These are phyloP conservation scores for Harrya chromipes DNA, from an alignment of 768 basidiomycete genomes.

Conservation along the genomic window DNA sequence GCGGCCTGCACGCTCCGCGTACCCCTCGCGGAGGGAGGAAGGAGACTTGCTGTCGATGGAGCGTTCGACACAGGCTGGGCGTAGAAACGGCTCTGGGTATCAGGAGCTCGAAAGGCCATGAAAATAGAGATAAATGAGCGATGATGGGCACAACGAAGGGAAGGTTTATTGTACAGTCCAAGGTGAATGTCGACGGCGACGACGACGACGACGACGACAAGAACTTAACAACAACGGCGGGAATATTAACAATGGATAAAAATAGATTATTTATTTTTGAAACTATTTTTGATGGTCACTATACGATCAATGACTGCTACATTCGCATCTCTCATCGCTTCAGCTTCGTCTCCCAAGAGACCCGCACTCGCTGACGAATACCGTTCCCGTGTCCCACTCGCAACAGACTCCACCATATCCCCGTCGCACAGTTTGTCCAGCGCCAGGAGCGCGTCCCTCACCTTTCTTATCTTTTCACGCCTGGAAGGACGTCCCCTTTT, in stretches of 20 bases:
- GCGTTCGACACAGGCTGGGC: conserved; percentile 39
- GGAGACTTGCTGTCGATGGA: conserved; percentile 52
- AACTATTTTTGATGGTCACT: conserved; percentile 25
- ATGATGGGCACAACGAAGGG: neutral
- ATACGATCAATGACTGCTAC: conserved; percentile 50
- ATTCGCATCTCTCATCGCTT: conserved; percentile 39
- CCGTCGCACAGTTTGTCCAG: conserved; percentile 49
- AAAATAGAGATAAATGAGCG: conserved; percentile 18
- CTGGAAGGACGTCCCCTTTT: conserved; percentile 65
- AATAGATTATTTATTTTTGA: too few relatives aligned
- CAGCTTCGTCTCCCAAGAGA: conserved; percentile 38
- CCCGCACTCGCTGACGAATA: conserved; percentile 45
- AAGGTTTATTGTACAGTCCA: conserved; percentile 1
- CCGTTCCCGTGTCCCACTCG: conserved; percentile 31
- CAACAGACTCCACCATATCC: conserved; percentile 16
- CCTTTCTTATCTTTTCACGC: conserved; percentile 55
- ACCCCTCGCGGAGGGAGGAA: conserved; percentile 36
- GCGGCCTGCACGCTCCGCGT: conserved; percentile 39
- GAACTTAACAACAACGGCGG: neutral
- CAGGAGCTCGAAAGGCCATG: conserved; percentile 29
- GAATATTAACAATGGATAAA: too few relatives aligned
- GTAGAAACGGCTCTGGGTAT: conserved; percentile 42
- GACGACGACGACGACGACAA: conserved; percentile 2
- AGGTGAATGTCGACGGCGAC: neutral
- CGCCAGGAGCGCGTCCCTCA: conserved; percentile 44